Base-by-base conservation (phyloP, 2,329 filamentous ascomycete genomes). In the Aspergillus awamori region DNA sequence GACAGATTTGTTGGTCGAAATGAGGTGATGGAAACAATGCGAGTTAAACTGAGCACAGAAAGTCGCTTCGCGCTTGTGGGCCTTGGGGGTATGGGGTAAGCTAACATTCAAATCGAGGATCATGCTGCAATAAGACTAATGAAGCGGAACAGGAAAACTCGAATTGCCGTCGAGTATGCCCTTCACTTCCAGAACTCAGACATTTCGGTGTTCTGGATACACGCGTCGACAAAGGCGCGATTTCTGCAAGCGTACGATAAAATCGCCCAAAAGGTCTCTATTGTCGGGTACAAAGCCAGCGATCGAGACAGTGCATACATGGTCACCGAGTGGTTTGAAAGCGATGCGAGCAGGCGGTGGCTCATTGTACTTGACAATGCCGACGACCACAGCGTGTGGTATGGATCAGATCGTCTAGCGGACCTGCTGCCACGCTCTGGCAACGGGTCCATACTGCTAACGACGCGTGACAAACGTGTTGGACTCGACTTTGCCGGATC, bases 191-290 rank as follows among this genome's bases (percentile, higher is more conserved):
- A 43, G 26, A 62, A 67, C 6, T 53, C 66, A 59, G 5, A 39
- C 63, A 10, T 62, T 11, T 72, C 61, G 43, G 60, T 69, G 11
- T 71, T 71, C 53, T 72, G 69, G 69, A 59, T 71, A 26, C 65
- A 54, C 13, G 52, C 68, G 48, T 67, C 68, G 36, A 67, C 61
- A 57, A 70, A 58, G 56, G 57, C 36, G 6, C 38, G 11, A 5
- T 41, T 54, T 26, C 52, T 57, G 13, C 58, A 59, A 10, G 20
- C 30, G 17, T 58, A 51, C 17, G 47, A 45, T 8, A 41, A 30
- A 28, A 58, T 58, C n/a, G 45, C 56, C 22, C 22, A 53, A 7
- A 58, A 52, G 15, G 52, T 28, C 20, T 41, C 24, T 3, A 26
- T 57, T 28, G 17, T 10, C 13, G 55, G 55, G 7, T 36, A 51